A percentile compares a stretch with the other conserved stretches of the same genome.
Conservation (phyloP, 495 filamentous ascomycete species). For the Daldinia grandis region DNA sequence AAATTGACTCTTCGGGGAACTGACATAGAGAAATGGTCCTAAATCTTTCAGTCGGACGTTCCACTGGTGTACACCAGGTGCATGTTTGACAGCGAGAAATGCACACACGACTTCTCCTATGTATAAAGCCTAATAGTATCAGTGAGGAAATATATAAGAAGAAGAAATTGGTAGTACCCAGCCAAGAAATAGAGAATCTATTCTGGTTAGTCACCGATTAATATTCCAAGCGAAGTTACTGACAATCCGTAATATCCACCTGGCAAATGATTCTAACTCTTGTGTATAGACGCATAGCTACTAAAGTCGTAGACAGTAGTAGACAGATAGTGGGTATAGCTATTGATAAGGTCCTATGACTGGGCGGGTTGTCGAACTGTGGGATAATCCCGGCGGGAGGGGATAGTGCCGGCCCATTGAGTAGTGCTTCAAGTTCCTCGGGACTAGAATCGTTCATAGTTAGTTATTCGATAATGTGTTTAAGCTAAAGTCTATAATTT, state of each 20-base stretch:
- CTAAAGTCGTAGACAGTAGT: background rate
- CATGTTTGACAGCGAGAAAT: background rate
- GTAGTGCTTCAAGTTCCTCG: background rate
- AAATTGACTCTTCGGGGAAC: background rate
- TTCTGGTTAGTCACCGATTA: background rate
- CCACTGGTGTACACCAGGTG: background rate
- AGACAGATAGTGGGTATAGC: background rate
- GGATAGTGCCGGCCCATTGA: background rate
- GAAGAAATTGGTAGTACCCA: background rate
- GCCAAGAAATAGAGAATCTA: background rate
- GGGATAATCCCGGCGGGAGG: background rate
- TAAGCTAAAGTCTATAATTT: background rate
- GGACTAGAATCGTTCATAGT: background rate
- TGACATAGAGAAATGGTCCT: background rate
- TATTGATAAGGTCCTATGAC: background rate
- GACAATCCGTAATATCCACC: background rate
- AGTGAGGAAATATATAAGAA: background rate
- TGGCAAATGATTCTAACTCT: background rate
- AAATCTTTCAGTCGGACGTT: background rate
- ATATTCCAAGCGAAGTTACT: background rate
- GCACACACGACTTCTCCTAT: background rate
- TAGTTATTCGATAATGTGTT: background rate
- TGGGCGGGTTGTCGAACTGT: background rate
- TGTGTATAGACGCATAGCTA: background rate
- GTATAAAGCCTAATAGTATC: background rate